Evolutionary conservation across 208 protist species (phyloP).

Genomic region (Sergeia podlipaevii): DNA sequence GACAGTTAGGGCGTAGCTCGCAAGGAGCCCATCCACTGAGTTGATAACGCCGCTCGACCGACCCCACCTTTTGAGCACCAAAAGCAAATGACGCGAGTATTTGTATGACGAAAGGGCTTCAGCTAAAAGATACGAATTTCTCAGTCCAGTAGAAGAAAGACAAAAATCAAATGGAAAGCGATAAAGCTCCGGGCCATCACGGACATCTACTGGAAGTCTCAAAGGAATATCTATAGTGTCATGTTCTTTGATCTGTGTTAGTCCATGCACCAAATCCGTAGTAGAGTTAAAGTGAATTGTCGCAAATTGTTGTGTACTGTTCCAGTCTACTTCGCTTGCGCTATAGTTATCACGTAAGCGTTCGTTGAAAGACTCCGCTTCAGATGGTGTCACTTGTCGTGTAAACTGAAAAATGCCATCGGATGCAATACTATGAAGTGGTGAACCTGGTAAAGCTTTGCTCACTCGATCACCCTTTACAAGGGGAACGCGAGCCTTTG

Average conservation of each 20-base stretch:
- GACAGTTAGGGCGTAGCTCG: slow-evolving; percentile 84
- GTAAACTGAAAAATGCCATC: slow-evolving; percentile 86
- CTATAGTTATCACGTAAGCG: slow-evolving; percentile 53
- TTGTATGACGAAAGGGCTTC: slow-evolving; percentile 59
- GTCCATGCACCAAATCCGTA: slow-evolving; percentile 52
- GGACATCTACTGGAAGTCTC: slow-evolving; percentile 70
- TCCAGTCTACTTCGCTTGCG: slow-evolving; percentile 71
- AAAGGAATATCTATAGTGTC: slow-evolving; percentile 75
- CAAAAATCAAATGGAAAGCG: slow-evolving; percentile 90
- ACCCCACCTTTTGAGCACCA: slow-evolving; percentile 87
- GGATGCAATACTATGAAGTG: slow-evolving; percentile 60
- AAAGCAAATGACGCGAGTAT: slow-evolving; percentile 74
- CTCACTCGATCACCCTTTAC: slow-evolving; percentile 81
- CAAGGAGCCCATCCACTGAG: slow-evolving; percentile 85
- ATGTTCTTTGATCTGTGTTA: slow-evolving; percentile 66
- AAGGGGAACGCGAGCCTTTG: slow-evolving; percentile 82
- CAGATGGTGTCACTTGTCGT: slow-evolving; percentile 36
- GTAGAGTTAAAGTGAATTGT: slow-evolving; percentile 72
- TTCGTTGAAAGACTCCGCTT: slow-evolving; percentile 42
- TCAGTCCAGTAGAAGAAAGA: slow-evolving; percentile 76
- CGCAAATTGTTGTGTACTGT: slow-evolving; percentile 65
- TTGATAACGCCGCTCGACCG: slow-evolving; percentile 72
- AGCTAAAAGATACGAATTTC: slow-evolving; percentile 79
- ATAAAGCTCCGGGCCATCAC: slow-evolving; percentile 80
- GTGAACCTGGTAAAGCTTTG: slow-evolving; percentile 66